These are phyloP conservation scores for Boletus coccyginus DNA, from an alignment of 768 basidiomycete species.

Conservation along the genomic window DNA sequence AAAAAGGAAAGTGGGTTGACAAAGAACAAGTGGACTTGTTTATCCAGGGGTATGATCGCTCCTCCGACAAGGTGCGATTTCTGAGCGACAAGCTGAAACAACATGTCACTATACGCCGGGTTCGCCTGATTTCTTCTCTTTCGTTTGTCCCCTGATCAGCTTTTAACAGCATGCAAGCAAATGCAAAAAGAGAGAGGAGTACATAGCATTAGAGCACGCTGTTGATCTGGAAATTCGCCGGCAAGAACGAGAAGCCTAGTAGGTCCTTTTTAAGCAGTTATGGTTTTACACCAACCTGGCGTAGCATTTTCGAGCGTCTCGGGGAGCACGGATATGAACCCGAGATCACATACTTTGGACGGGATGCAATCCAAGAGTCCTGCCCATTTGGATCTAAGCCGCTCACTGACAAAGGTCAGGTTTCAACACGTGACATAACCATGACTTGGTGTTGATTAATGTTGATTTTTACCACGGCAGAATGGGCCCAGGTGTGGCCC, in stretches of 20 bases:
- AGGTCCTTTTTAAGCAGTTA: neutral
- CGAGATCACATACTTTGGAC: constrained; percentile 2
- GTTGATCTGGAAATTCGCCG: neutral
- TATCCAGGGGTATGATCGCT: neutral
- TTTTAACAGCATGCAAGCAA: neutral
- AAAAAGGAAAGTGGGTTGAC: neutral
- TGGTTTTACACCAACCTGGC: neutral
- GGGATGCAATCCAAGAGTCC: neutral
- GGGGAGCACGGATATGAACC: constrained; percentile 1
- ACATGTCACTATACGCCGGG: neutral
- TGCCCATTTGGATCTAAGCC: neutral
- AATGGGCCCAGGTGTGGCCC: neutral
- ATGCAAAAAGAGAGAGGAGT: neutral
- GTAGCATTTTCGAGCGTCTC: constrained; percentile 14
- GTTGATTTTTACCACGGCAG: neutral
- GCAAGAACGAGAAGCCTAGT: neutral
- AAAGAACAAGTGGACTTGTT: neutral
- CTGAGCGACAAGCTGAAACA: neutral
- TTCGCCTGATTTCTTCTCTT: neutral
- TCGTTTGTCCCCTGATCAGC: neutral
- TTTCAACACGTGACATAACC: neutral
- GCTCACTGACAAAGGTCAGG: constrained; percentile 8
- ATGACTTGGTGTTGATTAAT: neutral
- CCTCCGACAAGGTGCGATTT: neutral
- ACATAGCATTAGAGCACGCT: neutral